Evolutionary conservation across 1,284 basidiomycete species (phyloP), one percentile per base, ranked within the genome.

Genomic region (Cutaneotrichosporon cavernicola): DNA sequence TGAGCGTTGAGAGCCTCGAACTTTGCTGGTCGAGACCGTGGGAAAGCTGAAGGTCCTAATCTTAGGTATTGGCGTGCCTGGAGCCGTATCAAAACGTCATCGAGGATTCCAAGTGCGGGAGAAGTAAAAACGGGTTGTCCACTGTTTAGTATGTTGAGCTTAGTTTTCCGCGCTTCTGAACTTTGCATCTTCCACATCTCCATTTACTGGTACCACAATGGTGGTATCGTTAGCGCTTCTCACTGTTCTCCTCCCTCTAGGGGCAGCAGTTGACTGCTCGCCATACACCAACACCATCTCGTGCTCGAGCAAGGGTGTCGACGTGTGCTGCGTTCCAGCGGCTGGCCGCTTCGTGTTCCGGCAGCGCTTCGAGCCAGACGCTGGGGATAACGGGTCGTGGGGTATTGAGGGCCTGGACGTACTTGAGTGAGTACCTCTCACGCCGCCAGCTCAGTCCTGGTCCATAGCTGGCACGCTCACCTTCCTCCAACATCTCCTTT

Each of bases 281-380:
- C 31, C 30, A n/a, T 52, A 49, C 50, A 40, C 60, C 7, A 51
- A 56, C 60, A 49, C 40, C 11, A 49, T 71, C 13, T 79, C 78
- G 2, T 78, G 76, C 61, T 69, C 73, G 0, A 4, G 68, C 4
- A 58, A 60, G 5, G 43, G 47, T 16, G 61, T 65, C 49, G 73
- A 81, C 62, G 62, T 75, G 1, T 81, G 80, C 62, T 75, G 72
- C 61, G 70, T 75, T 0, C 72, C 77, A 2, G 60, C 60, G 2
- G 78, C 78, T 0, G 79, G 80, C 1, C 66, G 78, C 32, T 73
- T 80, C 65, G 60, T 79, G 21, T 77, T 81, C 65, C 65, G 66
- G 34, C 78, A 80, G 64, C 66, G 76, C 22, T 79, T 79, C 65
- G 77, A 80, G 64, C 73, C 78, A 18, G 78, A 80, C 50, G 68